phyloP scores from a whole-genome alignment of 2,329 filamentous ascomycete species.

The Coleophoma crateriformis region DNA sequence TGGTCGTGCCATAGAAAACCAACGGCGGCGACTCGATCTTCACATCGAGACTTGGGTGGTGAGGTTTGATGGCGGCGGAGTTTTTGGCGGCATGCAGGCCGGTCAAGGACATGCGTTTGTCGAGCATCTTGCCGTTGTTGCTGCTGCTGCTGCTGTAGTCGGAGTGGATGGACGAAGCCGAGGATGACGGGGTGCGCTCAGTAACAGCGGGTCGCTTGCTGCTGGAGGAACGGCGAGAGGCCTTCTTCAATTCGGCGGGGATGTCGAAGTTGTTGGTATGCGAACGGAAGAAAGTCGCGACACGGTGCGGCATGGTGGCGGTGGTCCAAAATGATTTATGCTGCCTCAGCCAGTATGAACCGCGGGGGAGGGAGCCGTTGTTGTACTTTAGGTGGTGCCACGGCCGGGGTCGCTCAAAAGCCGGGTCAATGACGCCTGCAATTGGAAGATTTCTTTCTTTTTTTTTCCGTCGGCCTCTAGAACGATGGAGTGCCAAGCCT shows the following conservation, averaged over 20 bases:
- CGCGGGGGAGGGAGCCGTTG: too few relatives aligned
- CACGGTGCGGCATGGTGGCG: conserved; percentile 18
- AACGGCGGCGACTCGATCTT: conserved; percentile 81
- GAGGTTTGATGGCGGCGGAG: neutral
- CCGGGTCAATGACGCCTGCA: neutral
- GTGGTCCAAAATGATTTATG: neutral
- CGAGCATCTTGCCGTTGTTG: conserved; percentile 2
- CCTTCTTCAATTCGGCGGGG: conserved; percentile 15
- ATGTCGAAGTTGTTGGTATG: conserved; percentile 12
- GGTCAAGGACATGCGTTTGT: conserved; percentile 4
- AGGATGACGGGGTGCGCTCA: conserved; percentile 10
- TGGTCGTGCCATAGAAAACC: conserved; percentile 72
- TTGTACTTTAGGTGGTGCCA: too few relatives aligned
- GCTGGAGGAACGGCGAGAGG: conserved; percentile 8
- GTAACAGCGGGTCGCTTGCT: conserved; percentile 7
- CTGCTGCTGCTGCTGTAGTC: conserved; percentile 3
- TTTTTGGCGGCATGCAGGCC: neutral
- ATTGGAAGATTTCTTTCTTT: neutral
- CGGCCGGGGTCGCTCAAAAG: too few relatives aligned
- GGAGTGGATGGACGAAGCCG: conserved; percentile 11
- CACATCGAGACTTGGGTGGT: conserved; percentile 27
- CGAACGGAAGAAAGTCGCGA: conserved; percentile 18
- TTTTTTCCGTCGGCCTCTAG: neutral
- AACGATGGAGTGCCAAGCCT: neutral
- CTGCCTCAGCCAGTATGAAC: too few relatives aligned